These are phyloP conservation scores for Dunaliella salina DNA, from an alignment of 163 green algal genomes.

Conservation along the genomic window DNA sequence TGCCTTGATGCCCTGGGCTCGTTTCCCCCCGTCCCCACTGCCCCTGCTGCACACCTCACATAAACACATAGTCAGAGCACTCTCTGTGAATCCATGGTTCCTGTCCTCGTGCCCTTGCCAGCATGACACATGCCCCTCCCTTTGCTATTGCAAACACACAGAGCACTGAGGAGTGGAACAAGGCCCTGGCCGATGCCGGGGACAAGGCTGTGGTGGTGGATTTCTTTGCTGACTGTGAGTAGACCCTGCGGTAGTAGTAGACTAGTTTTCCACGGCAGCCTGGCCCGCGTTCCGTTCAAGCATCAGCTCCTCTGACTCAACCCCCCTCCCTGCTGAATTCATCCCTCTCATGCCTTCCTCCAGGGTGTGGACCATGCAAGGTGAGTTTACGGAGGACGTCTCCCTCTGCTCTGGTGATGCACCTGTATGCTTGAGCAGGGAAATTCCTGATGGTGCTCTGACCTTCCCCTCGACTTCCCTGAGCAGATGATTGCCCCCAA, in stretches of 20 bases:
- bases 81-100: not conserved
- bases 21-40: no score
- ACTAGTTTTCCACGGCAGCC: no score
- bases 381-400: no score
- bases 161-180: conserved; percentile 7
- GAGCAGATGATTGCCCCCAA: conserved; percentile 73
- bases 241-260: not conserved
- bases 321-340: not conserved
- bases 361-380: conserved; percentile 36
- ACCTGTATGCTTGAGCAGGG: not conserved
- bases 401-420: not conserved
- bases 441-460: not conserved
- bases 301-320: not conserved
- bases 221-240: conserved; percentile 12
- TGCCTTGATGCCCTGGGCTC: not conserved
- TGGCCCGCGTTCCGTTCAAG: no score
- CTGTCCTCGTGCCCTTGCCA: not conserved
- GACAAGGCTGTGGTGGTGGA: conserved; percentile 1
- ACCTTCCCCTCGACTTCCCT: conserved; percentile 47
- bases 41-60: no score
- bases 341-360: not conserved
- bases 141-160: not conserved
- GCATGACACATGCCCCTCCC: not conserved
- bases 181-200: conserved; percentile 5
- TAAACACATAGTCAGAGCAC: no score